Percentiles rank a stretch among this genome's conserved stretches.
phyloP scores from a whole-genome alignment of 2,329 filamentous ascomycete genomes.

The Aspergillus ustus region DNA sequence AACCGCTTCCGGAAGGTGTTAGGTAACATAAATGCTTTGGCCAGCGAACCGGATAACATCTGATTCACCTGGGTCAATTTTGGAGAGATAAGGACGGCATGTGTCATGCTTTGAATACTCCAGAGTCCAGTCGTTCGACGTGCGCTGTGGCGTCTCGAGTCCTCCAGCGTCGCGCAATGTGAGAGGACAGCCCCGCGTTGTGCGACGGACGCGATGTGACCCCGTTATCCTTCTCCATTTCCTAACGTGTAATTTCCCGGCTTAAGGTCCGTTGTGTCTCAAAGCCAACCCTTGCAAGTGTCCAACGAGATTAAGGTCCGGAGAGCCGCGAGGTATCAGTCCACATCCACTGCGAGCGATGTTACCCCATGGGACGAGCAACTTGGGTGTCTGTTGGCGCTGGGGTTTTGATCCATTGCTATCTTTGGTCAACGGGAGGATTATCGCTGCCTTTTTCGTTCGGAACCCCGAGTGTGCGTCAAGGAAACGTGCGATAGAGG shows the following conservation, averaged over 20 bases:
- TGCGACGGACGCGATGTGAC: slow-evolving; percentile 1
- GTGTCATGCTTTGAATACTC: slow-evolving; percentile 19
- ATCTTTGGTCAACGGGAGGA: neutral
- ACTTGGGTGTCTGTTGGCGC: neutral
- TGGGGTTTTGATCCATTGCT: neutral
- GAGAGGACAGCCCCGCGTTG: neutral
- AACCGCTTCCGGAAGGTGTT: slow-evolving; percentile 25
- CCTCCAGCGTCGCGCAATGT: neutral
- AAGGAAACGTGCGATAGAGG: neutral
- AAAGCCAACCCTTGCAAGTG: neutral
- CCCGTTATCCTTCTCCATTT: neutral
- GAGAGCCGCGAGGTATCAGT: slow-evolving; percentile 6
- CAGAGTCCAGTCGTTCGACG: slow-evolving; percentile 1
- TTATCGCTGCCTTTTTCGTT: slow-evolving; percentile 9
- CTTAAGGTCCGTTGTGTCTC: neutral
- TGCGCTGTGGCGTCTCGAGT: neutral
- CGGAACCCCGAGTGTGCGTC: neutral
- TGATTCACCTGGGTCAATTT: neutral
- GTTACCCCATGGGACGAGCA: slow-evolving; percentile 14
- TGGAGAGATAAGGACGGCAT: slow-evolving; percentile 24
- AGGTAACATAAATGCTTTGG: slow-evolving; percentile 27
- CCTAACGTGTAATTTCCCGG: neutral
- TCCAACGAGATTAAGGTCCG: neutral
- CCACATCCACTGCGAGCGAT: slow-evolving; percentile 10
- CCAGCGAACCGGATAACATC: slow-evolving; percentile 10